phyloP scores from a whole-genome alignment of 108 stramenopile genomes.

The Conticribra guillardii region DNA sequence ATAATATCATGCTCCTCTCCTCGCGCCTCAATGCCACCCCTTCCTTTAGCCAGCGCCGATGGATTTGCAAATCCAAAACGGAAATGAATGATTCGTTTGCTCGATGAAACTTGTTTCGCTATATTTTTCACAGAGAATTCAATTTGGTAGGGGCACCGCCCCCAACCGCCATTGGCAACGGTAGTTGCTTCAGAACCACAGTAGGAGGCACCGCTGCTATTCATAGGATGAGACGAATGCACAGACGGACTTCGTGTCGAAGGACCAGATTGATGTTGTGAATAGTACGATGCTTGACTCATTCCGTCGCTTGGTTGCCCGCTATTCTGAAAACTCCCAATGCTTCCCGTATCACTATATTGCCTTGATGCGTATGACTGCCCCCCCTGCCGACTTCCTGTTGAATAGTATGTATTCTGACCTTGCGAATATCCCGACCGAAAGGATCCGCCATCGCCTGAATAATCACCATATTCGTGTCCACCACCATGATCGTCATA shows the following conservation, averaged over 20 bases:
- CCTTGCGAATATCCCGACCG: not conserved
- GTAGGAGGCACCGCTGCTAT: not conserved
- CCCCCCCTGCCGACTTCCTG: too few relatives aligned
- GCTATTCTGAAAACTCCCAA: not conserved
- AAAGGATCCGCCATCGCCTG: too few relatives aligned
- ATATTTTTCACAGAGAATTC: slow-evolving; percentile 29
- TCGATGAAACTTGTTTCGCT: slow-evolving; percentile 69
- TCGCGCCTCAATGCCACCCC: slow-evolving; percentile 67
- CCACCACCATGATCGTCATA: slow-evolving; percentile 1
- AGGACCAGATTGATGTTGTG: not conserved
- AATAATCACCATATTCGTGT: not conserved
- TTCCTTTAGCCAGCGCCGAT: slow-evolving; percentile 56
- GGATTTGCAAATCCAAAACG: slow-evolving; percentile 81
- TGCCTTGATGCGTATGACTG: too few relatives aligned
- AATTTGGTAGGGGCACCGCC: slow-evolving; percentile 45
- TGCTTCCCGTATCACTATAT: not conserved
- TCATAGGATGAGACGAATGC: not conserved
- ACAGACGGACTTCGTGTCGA: not conserved
- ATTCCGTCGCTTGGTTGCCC: too few relatives aligned
- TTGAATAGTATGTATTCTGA: not conserved
- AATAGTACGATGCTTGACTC: not conserved
- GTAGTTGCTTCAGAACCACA: slow-evolving; percentile 12
- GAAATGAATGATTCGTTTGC: slow-evolving; percentile 80
- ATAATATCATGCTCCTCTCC: slow-evolving; percentile 87
- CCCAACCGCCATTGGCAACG: slow-evolving; percentile 31